Evolutionary conservation across 768 basidiomycete genomes (phyloP).

Genomic region (Naematelia aurantialba): DNA sequence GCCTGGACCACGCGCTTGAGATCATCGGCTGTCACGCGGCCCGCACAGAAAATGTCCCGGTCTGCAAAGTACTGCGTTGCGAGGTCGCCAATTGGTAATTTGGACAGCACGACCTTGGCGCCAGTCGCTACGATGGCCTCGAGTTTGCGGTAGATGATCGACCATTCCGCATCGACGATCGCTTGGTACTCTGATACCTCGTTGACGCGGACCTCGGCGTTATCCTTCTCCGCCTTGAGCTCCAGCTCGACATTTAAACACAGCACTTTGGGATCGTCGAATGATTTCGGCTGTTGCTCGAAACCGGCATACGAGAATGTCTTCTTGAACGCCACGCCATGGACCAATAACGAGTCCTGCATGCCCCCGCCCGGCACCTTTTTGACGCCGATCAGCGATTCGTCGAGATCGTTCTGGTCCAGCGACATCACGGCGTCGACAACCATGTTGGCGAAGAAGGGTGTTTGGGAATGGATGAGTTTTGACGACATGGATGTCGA

Average conservation of each 20-base stretch:
- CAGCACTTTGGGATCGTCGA: constrained; percentile 80
- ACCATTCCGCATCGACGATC: constrained; percentile 99
- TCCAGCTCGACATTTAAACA: constrained; percentile 97
- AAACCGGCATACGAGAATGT: constrained; percentile 99
- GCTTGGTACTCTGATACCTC: constrained; percentile 97
- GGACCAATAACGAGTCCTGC: constrained; percentile 87
- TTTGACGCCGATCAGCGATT: constrained; percentile 93
- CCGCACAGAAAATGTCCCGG: constrained; percentile 97
- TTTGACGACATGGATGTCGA: constrained; percentile 99
- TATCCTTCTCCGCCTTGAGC: constrained; percentile 98
- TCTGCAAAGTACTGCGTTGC: constrained; percentile 99
- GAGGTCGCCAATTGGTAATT: constrained; percentile 95
- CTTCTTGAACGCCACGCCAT: constrained; percentile 97
- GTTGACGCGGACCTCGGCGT: constrained; percentile 95
- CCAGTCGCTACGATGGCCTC: constrained; percentile 94
- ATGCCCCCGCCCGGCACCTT: constrained; percentile 96
- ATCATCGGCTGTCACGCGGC: constrained; percentile 84
- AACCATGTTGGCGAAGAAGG: constrained; percentile 98
- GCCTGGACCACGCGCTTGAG: constrained; percentile 92
- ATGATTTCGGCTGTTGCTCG: constrained; percentile 95
- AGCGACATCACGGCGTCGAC: constrained; percentile 92
- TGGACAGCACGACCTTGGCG: constrained; percentile 94
- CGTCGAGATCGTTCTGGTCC: constrained; percentile 90
- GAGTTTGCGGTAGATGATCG: constrained; percentile 96
- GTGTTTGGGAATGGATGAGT: constrained; percentile 96